Evolutionary conservation across 306 rosid species (phyloP).

Genomic region (Gastrolobium villosum): DNA sequence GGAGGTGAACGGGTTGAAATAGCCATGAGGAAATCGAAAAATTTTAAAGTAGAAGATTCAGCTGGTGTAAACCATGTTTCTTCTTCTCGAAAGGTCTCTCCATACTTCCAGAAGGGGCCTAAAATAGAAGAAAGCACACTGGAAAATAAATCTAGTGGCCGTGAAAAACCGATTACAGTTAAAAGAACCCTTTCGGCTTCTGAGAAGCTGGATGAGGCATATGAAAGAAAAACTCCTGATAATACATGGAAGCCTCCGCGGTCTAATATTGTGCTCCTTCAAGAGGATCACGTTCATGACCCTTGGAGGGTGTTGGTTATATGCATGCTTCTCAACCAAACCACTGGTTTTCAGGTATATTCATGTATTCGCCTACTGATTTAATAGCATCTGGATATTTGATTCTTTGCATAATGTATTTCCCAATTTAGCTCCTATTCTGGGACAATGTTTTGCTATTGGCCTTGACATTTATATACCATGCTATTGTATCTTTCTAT

Average conservation of each 20-base stretch:
- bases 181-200: conserved; percentile 42
- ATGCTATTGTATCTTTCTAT: not conserved
- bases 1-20: too few relatives aligned
- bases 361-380: not conserved
- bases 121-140: too few relatives aligned
- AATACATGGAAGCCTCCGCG: conserved; percentile 80
- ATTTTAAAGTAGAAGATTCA: too few relatives aligned
- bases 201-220: conserved; percentile 63
- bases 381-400: not conserved
- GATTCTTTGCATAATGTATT: conserved; percentile 1
- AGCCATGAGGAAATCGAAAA: too few relatives aligned
- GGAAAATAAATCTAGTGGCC: conserved; percentile 1
- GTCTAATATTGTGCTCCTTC: conserved; percentile 63
- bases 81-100: too few relatives aligned
- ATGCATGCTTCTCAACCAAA: conserved; percentile 73
- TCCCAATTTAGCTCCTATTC: not conserved
- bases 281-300: conserved; percentile 71
- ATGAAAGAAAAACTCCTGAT: conserved; percentile 57
- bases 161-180: not conserved
- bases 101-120: too few relatives aligned
- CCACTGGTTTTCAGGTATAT: conserved; percentile 66
- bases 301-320: conserved; percentile 88
- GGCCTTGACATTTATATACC: not conserved
- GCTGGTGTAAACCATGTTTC: too few relatives aligned
- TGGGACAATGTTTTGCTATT: not conserved